A percentile compares a stretch with the other conserved stretches of the same genome.
Conservation (phyloP, 2,329 filamentous ascomycete species). For the Venturia aucupariae region DNA sequence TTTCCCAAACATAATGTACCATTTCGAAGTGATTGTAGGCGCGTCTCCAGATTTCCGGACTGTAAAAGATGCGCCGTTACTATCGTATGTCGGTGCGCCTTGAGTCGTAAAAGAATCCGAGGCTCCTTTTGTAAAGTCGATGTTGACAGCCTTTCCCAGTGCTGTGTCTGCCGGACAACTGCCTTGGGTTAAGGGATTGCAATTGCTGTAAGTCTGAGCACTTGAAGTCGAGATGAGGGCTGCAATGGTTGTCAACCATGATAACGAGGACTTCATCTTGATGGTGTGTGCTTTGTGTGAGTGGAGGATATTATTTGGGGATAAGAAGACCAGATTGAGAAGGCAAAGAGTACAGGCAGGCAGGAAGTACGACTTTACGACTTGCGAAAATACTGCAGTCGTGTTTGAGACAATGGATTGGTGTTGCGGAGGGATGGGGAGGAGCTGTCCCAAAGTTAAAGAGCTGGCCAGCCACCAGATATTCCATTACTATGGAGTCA, state of each 20-base stretch:
- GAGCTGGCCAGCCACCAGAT: not conserved
- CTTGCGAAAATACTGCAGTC: not conserved
- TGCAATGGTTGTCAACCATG: slow-evolving; percentile 19
- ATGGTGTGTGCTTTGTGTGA: not conserved
- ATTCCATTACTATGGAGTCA: not conserved
- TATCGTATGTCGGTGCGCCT: slow-evolving; percentile 62
- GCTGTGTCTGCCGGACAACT: slow-evolving; percentile 67
- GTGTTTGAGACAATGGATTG: not conserved
- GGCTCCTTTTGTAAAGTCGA: slow-evolving; percentile 71
- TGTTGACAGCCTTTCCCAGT: slow-evolving; percentile 68
- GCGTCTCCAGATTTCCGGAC: slow-evolving; percentile 70
- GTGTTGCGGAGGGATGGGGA: not conserved
- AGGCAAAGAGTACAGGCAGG: not conserved
- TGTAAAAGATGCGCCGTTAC: slow-evolving; percentile 72
- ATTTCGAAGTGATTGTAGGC: slow-evolving; percentile 77
- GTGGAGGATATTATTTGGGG: not conserved
- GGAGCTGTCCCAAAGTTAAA: not conserved
- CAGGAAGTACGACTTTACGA: not conserved
- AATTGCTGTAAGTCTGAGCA: slow-evolving; percentile 47
- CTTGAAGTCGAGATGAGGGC: slow-evolving; percentile 27
- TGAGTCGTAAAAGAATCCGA: slow-evolving; percentile 70
- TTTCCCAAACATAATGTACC: slow-evolving; percentile 98
- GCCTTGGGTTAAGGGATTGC: slow-evolving; percentile 46
- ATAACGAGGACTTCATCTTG: slow-evolving; percentile 3
- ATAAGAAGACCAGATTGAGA: not conserved